These are phyloP conservation scores for Plasmodium gallinaceum DNA, from an alignment of 169 alveolate species.

Conservation along the genomic window DNA sequence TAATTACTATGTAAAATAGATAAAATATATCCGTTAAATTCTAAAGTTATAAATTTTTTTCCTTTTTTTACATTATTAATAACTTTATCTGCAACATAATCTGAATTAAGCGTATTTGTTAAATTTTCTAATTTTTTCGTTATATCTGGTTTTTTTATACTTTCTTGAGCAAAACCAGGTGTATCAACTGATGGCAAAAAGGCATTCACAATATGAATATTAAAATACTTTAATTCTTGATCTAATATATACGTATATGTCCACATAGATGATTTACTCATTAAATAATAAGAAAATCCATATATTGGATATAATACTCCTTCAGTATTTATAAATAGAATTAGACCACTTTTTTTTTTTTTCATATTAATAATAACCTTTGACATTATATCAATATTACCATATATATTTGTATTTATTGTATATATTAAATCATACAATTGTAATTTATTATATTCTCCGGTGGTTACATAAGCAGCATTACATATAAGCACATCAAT, in stretches of 20 bases:
- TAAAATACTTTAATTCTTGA: conserved; percentile 52
- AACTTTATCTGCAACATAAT: conserved; percentile 60
- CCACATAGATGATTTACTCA: conserved; percentile 73
- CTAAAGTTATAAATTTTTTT: conserved; percentile 50
- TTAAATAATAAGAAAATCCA: conserved; percentile 59
- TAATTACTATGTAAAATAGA: conserved; percentile 46
- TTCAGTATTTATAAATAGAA: conserved; percentile 58
- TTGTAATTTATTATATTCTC: conserved; percentile 38
- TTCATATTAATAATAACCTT: conserved; percentile 31
- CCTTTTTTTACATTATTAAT: conserved; percentile 43
- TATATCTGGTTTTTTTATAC: conserved; percentile 45
- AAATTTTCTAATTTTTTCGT: conserved; percentile 43
- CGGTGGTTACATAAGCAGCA: conserved; percentile 68
- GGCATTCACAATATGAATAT: conserved; percentile 57
- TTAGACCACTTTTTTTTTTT: conserved; percentile 36
- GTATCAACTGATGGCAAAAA: conserved; percentile 70
- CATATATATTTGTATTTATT: conserved; percentile 49
- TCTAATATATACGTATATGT: conserved; percentile 51
- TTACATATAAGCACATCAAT: conserved; percentile 71
- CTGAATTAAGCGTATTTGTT: conserved; percentile 48
- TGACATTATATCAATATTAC: conserved; percentile 56
- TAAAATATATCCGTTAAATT: conserved; percentile 40
- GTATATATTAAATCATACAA: conserved; percentile 56
- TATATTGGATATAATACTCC: conserved; percentile 67
- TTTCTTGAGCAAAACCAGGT: conserved; percentile 57